phyloP scores from a whole-genome alignment of 768 basidiomycete species.

The Boletus vermiculosoides region DNA sequence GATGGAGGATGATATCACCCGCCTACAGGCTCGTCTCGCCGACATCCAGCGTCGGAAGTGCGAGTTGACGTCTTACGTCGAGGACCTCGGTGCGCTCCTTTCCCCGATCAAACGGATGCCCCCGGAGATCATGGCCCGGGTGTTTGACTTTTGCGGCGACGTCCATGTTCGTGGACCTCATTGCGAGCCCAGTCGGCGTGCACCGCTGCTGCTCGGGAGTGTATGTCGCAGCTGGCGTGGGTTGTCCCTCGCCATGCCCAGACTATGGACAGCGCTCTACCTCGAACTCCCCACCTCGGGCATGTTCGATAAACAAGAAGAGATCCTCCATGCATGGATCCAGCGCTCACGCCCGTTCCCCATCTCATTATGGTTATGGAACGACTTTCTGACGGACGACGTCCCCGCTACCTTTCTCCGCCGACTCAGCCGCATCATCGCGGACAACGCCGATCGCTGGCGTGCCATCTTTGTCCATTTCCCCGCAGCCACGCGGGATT shows the following conservation, averaged over 20 bases:
- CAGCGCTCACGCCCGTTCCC: slow-evolving; percentile 27
- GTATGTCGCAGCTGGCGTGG: slow-evolving; percentile 31
- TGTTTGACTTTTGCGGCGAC: slow-evolving; percentile 34
- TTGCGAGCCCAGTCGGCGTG: slow-evolving; percentile 30
- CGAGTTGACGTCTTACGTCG: slow-evolving; percentile 30
- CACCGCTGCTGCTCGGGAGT: slow-evolving; percentile 30
- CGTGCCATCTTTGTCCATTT: slow-evolving; percentile 33
- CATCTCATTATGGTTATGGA: slow-evolving; percentile 31
- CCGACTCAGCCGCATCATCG: slow-evolving; percentile 17
- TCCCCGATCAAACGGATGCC: slow-evolving; percentile 35
- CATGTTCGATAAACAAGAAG: slow-evolving; percentile 22
- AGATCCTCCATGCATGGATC: slow-evolving; percentile 27
- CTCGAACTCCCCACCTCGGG: slow-evolving; percentile 30
- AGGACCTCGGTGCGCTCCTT: slow-evolving; percentile 34
- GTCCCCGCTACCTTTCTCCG: slow-evolving; percentile 27
- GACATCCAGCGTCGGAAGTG: slow-evolving; percentile 29
- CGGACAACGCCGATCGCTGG: slow-evolving; percentile 29
- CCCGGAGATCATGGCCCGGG: slow-evolving; percentile 33
- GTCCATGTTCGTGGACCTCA: slow-evolving; percentile 28
- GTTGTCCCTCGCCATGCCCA: slow-evolving; percentile 28
- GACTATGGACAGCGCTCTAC: slow-evolving; percentile 33
- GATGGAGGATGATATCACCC: slow-evolving; percentile 27
- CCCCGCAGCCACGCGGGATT: slow-evolving; percentile 28
- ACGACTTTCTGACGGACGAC: slow-evolving; percentile 34
- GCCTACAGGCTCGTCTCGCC: slow-evolving; percentile 30